Conservation (phyloP, 148 eudicot species). For the Arctostaphylos glauca region DNA sequence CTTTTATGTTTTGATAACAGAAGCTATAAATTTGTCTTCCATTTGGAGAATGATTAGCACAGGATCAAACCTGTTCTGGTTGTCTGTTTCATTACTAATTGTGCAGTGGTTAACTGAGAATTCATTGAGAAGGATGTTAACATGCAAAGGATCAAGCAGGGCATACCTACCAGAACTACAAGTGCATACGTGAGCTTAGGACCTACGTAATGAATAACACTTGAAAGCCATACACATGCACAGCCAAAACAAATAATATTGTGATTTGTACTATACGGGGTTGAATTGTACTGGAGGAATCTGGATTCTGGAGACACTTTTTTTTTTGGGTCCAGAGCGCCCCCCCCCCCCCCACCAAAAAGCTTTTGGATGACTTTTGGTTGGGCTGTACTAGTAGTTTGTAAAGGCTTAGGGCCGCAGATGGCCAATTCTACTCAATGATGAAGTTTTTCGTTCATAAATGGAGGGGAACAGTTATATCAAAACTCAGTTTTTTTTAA, state of each 20-base stretch:
- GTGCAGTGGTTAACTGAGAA: neutral
- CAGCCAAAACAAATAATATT: neutral
- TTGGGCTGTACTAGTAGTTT: neutral
- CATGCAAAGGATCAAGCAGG: neutral
- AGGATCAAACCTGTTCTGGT: neutral
- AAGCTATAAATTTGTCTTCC: neutral
- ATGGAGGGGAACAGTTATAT: neutral
- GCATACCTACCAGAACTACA: neutral
- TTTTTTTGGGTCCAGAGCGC: neutral
- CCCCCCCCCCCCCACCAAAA: conserved; percentile 2
- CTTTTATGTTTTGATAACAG: neutral
- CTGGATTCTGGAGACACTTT: neutral
- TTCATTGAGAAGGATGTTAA: neutral
- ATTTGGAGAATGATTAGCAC: neutral
- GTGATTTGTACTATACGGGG: neutral
- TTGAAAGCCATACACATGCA: neutral
- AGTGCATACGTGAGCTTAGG: neutral
- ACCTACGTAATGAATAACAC: neutral
- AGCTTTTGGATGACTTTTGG: neutral
- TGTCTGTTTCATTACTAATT: neutral
- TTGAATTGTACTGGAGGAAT: neutral
- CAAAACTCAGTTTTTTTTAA: neutral
- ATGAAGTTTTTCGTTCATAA: neutral
- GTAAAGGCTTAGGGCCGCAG: neutral
- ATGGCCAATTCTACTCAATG: neutral